phyloP scores from a whole-genome alignment of 768 basidiomycete genomes.

The Psilocybe subaeruginosa region DNA sequence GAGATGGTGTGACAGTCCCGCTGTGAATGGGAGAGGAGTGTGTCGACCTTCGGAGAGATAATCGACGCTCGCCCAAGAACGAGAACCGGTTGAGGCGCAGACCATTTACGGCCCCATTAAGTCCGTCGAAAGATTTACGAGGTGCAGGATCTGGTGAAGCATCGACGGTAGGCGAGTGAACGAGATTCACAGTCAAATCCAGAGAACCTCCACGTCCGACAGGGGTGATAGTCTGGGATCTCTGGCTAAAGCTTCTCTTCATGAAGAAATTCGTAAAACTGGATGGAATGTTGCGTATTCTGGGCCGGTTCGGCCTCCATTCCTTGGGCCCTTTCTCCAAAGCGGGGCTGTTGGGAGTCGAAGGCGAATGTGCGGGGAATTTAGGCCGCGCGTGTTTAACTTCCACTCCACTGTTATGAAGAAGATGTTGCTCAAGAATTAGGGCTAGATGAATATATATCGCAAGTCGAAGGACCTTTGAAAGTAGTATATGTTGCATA shows the following conservation, averaged over 20 bases:
- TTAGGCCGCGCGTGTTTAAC: conserved; percentile 43
- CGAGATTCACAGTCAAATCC: conserved; percentile 34
- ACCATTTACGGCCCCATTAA: conserved; percentile 9
- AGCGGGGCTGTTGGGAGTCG: conserved; percentile 18
- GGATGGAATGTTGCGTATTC: conserved; percentile 34
- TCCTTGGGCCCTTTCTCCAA: background rate
- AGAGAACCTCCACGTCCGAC: conserved; percentile 39
- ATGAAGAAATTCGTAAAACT: conserved; percentile 45
- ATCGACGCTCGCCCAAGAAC: conserved; percentile 34
- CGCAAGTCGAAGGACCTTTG: conserved; percentile 51
- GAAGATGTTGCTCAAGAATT: conserved; percentile 61
- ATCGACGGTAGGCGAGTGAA: background rate
- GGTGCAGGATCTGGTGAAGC: conserved; percentile 16
- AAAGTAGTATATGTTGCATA: conserved; percentile 44
- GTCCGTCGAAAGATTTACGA: conserved; percentile 33
- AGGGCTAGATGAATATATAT: conserved; percentile 61
- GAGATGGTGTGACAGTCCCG: conserved; percentile 1
- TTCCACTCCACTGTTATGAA: conserved; percentile 51
- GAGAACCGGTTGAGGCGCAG: conserved; percentile 40
- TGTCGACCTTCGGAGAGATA: conserved; percentile 20
- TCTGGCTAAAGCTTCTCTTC: conserved; percentile 20
- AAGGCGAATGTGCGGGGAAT: conserved; percentile 26
- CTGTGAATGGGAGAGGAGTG: background rate
- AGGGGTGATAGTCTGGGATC: conserved; percentile 27
- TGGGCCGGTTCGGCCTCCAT: conserved; percentile 16